Percentiles rank a stretch among this genome's conserved stretches.
These are phyloP conservation scores for Ocimum tenuiflorum DNA, from an alignment of 257 asterid genomes.

Conservation along the genomic window DNA sequence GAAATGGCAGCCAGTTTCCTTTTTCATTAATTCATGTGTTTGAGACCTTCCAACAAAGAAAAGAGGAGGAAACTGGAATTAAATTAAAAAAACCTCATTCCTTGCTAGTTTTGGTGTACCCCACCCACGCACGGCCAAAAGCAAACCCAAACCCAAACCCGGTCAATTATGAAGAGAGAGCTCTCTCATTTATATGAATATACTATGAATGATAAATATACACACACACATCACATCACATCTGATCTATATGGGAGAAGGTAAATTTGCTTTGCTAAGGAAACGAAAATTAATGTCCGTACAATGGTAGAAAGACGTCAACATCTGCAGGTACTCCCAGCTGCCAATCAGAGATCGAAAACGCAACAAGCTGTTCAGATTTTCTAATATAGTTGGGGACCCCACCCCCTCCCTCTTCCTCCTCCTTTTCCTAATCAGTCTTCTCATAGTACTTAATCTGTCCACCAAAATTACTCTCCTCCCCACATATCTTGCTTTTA, in stretches of 20 bases:
- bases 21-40: no score
- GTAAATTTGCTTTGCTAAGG: slow-evolving; percentile 12
- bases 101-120: slow-evolving; percentile 39
- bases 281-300: slow-evolving; percentile 23
- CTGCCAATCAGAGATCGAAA: slow-evolving; percentile 49
- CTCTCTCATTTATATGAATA: neutral
- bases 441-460: slow-evolving; percentile 22
- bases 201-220: neutral
- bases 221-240: no score
- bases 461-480: neutral
- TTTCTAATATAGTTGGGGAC: slow-evolving; percentile 12
- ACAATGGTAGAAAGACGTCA: slow-evolving; percentile 32
- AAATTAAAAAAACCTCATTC: slow-evolving; percentile 13
- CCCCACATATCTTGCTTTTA: no score
- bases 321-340: neutral
- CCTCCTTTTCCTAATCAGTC: neutral
- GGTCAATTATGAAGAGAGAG: no score
- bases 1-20: no score
- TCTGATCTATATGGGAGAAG: no score
- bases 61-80: slow-evolving; percentile 8
- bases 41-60: slow-evolving; percentile 27
- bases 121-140: neutral
- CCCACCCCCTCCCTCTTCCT: neutral
- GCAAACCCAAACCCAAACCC: neutral
- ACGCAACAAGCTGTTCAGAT: slow-evolving; percentile 28